These are phyloP conservation scores for Auxenochlorella pyrenoidosa DNA, from an alignment of 139 green algal genomes.

Conservation along the genomic window DNA sequence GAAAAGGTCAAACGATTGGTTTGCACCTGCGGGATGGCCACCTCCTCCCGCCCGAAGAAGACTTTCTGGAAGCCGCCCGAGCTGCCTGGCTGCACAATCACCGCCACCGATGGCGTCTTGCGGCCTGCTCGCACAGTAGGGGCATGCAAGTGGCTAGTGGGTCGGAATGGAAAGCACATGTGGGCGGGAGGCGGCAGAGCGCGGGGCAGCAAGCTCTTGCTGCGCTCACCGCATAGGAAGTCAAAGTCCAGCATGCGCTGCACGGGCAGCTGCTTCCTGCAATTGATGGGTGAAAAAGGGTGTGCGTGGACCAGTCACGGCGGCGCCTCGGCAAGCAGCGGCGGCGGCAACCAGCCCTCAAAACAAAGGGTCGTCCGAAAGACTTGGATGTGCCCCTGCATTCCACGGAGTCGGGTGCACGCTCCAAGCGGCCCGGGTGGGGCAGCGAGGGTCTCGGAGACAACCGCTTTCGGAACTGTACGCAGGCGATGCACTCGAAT, in stretches of 20 bases:
- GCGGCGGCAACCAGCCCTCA: background rate
- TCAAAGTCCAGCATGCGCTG: conserved; percentile 98
- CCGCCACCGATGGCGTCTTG: conserved; percentile 85
- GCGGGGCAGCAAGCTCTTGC: no score
- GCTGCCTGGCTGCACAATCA: conserved; percentile 84
- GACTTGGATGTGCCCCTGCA: background rate
- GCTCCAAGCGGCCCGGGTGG: no score
- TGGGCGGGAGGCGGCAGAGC: no score
- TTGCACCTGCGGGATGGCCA: conserved; percentile 81
- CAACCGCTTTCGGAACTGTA: conserved; percentile 11
- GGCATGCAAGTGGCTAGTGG: background rate
- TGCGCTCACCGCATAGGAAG: conserved; percentile 82
- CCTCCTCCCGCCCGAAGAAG: conserved; percentile 92
- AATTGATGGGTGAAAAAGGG: background rate
- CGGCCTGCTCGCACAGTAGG: conserved; percentile 58
- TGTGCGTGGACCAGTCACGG: background rate
- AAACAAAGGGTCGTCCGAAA: no score
- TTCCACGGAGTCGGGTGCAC: background rate
- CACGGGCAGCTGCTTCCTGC: conserved; percentile 57
- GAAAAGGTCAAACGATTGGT: no score
- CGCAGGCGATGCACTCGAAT: no score
- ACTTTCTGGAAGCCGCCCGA: conserved; percentile 89
- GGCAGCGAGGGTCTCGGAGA: background rate
- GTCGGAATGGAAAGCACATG: no score
- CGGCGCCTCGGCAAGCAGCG: background rate